Percentiles rank a stretch among this genome's conserved stretches.
phyloP scores from a whole-genome alignment of 164 flowering plant species.

The Dillenia turbinata region DNA sequence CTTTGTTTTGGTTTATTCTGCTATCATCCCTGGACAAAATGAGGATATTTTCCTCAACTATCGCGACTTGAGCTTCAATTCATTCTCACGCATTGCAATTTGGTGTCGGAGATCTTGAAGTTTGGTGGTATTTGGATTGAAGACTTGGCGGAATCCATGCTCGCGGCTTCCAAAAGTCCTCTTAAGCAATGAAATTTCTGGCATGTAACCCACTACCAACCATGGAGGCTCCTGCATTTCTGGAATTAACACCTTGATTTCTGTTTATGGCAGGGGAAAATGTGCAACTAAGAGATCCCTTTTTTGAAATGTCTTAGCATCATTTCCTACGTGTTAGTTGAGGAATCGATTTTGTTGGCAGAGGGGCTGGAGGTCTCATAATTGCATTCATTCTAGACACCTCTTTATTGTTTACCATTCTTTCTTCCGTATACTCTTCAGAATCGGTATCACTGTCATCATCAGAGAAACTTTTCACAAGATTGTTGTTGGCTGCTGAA shows the following conservation, averaged over 20 bases:
- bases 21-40: conserved; percentile 19
- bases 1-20: conserved; percentile 14
- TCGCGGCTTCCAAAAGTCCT: conserved; percentile 25
- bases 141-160: conserved; percentile 25
- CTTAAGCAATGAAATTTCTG: conserved; percentile 23
- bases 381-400: conserved; percentile 9
- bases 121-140: conserved; percentile 27
- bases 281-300: conserved; percentile 28
- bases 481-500: conserved; percentile 25
- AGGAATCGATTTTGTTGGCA: conserved; percentile 16
- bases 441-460: conserved; percentile 70
- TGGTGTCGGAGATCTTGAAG: conserved; percentile 68
- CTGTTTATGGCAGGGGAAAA: conserved; percentile 29
- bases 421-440: conserved; percentile 31
- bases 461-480: conserved; percentile 83
- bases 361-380: conserved; percentile 24
- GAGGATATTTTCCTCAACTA: conserved; percentile 31
- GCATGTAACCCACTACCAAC: conserved; percentile 22
- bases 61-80: conserved; percentile 47
- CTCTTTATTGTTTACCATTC: conserved; percentile 18
- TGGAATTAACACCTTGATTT: conserved; percentile 24
- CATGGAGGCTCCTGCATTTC: conserved; percentile 21
- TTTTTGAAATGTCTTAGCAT: conserved; percentile 25
- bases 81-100: conserved; percentile 73
- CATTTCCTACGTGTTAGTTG: conserved; percentile 17